These are phyloP conservation scores for Sporothrix pseudoabietina DNA, from an alignment of 2,329 filamentous ascomycete species.

Conservation along the genomic window DNA sequence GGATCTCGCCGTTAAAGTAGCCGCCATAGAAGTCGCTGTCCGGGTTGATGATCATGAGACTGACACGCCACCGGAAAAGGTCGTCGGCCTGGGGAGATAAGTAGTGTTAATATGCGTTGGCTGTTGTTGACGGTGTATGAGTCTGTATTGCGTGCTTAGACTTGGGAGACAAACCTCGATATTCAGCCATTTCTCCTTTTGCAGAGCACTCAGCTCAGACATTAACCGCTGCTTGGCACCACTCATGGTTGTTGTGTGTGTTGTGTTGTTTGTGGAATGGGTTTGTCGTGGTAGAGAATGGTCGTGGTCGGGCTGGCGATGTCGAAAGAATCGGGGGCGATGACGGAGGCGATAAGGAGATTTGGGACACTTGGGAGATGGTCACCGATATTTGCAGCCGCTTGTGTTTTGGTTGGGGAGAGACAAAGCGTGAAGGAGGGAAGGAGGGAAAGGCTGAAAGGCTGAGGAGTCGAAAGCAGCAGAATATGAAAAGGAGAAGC, in stretches of 20 bases:
- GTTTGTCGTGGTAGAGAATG: neutral
- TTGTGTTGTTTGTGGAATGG: neutral
- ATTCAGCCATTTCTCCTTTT: slow-evolving; percentile 91
- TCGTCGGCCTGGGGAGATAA: slow-evolving; percentile 62
- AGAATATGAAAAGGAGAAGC: slow-evolving; percentile 15
- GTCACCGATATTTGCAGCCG: neutral
- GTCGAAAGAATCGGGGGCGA: slow-evolving; percentile 13
- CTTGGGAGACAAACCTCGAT: slow-evolving; percentile 68
- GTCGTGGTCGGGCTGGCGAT: neutral
- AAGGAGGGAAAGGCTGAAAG: neutral
- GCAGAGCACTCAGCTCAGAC: slow-evolving; percentile 80
- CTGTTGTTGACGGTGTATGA: slow-evolving; percentile 6
- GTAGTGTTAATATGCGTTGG: slow-evolving; percentile 41
- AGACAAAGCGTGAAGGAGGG: neutral
- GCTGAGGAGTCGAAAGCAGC: neutral
- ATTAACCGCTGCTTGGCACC: slow-evolving; percentile 79
- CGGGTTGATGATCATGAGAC: slow-evolving; percentile 87
- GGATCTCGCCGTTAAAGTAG: slow-evolving; percentile 89
- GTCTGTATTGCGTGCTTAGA: neutral
- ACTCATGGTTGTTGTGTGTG: slow-evolving; percentile 41
- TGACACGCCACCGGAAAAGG: slow-evolving; percentile 83
- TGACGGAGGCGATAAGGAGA: slow-evolving; percentile 13
- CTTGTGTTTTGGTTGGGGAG: neutral
- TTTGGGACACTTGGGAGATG: neutral
- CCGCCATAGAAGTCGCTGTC: slow-evolving; percentile 91